Conservation (phyloP, 2,329 filamentous ascomycete genomes). For the Macrophomina tecta region DNA sequence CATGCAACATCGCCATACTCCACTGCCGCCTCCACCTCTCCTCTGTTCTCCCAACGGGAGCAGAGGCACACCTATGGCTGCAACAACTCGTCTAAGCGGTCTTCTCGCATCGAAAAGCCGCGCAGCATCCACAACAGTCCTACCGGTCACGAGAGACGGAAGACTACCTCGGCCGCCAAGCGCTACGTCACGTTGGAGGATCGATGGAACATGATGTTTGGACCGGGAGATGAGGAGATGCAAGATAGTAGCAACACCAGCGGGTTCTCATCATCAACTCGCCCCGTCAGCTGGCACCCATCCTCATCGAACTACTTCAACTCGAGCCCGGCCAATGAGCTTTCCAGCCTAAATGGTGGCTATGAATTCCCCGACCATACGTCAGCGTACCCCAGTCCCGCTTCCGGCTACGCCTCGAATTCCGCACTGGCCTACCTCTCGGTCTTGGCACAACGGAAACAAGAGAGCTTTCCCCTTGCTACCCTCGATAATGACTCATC, state of each 20-base stretch:
- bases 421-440: slow-evolving; percentile 24
- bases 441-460: slow-evolving; percentile 25
- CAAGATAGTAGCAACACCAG: slow-evolving; percentile 2
- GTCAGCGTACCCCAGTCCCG: slow-evolving; percentile 24
- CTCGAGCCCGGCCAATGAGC: slow-evolving; percentile 25
- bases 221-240: slow-evolving; percentile 32
- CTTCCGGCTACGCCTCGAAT: slow-evolving; percentile 26
- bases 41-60: slow-evolving; percentile 34
- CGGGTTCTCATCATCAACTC: slow-evolving; percentile 34
- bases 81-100: slow-evolving; percentile 31
- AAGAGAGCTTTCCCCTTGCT: slow-evolving; percentile 18
- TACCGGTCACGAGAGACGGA: slow-evolving; percentile 43
- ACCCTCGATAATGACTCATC: slow-evolving; percentile 17
- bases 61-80: slow-evolving; percentile 40
- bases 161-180: slow-evolving; percentile 45
- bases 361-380: slow-evolving; percentile 24
- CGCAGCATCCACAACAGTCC: slow-evolving; percentile 48
- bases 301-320: slow-evolving; percentile 57
- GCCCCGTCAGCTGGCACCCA: slow-evolving; percentile 80
- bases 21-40: slow-evolving; percentile 26
- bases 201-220: slow-evolving; percentile 51
- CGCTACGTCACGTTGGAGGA: slow-evolving; percentile 48
- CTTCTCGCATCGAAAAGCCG: slow-evolving; percentile 47
- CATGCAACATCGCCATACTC: slow-evolving; percentile 35
- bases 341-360: slow-evolving; percentile 10